A percentile compares a stretch with the other conserved stretches of the same genome.
phyloP scores from a whole-genome alignment of 768 basidiomycete genomes.

The Suillus americanus region DNA sequence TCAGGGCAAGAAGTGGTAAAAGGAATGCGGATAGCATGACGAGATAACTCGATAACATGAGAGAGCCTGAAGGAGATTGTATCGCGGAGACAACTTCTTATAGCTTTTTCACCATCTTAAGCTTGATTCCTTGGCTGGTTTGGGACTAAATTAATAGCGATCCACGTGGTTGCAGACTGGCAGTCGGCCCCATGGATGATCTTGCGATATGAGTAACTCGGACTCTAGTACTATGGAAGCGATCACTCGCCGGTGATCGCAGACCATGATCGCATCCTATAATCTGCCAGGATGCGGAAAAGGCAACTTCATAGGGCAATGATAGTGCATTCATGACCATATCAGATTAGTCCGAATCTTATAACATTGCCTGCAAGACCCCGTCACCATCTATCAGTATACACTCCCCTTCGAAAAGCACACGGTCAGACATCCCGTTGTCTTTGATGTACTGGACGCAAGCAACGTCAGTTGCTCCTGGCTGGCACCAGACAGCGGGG shows the following conservation, averaged over 20 bases:
- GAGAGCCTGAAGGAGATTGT: background rate
- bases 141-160: background rate
- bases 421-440: conserved; percentile 60
- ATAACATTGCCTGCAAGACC: conserved; percentile 30
- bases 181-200: background rate
- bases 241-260: background rate
- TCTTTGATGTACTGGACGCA: conserved; percentile 67
- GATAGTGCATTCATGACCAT: background rate
- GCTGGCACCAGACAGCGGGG: conserved; percentile 88
- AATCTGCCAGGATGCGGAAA: background rate
- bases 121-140: background rate
- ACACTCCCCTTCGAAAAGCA: conserved; percentile 84
- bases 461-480: conserved; percentile 72
- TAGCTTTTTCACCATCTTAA: background rate
- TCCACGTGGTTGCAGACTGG: background rate
- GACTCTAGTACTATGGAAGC: conserved; percentile 10
- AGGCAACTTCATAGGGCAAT: background rate
- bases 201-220: background rate
- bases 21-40: background rate
- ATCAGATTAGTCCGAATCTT: conserved; percentile 10
- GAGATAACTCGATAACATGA: background rate
- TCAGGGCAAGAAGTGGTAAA: conserved; percentile 2
- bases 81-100: background rate
- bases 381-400: conserved; percentile 76
- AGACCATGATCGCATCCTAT: background rate